A percentile compares a stretch with the other conserved stretches of the same genome.
Evolutionary conservation across 495 filamentous ascomycete species (phyloP).

Genomic region (Trichoderma gamsii): DNA sequence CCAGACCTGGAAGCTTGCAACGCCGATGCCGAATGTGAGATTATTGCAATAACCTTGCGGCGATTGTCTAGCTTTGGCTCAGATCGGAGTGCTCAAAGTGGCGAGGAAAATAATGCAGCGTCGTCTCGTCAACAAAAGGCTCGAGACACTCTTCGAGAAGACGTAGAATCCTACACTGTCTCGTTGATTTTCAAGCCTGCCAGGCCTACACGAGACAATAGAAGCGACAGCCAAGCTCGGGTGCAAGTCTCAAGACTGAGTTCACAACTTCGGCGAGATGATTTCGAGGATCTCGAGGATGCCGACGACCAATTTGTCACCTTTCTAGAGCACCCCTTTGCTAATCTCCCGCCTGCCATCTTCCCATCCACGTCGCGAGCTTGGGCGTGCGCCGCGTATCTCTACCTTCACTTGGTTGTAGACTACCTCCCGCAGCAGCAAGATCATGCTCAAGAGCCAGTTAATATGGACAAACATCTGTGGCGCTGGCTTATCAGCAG

Average conservation of each 20-base stretch:
- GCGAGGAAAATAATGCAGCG: not conserved
- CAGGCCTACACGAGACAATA: not conserved
- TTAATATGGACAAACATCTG: not conserved
- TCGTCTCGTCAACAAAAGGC: not conserved
- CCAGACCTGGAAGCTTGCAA: slow-evolving; percentile 24
- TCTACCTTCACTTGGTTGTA: slow-evolving; percentile 21
- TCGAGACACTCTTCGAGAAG: not conserved
- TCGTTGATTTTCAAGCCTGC: not conserved
- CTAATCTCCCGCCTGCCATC: slow-evolving; percentile 4
- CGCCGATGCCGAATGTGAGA: slow-evolving; percentile 22
- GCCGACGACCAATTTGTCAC: not conserved
- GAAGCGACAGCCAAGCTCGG: not conserved
- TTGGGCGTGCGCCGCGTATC: slow-evolving; percentile 24
- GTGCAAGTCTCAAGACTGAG: not conserved
- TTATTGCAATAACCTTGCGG: slow-evolving; percentile 22
- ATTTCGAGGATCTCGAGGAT: not conserved
- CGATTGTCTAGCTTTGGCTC: not conserved
- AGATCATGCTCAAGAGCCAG: not conserved
- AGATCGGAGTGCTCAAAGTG: not conserved
- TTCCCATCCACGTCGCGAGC: slow-evolving; percentile 22
- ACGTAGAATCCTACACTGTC: not conserved
- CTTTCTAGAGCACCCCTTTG: slow-evolving; percentile 4
- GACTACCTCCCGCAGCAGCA: not conserved
- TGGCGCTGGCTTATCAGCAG: slow-evolving; percentile 19
- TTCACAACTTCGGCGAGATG: not conserved